These are phyloP conservation scores for Arthroderma sp. DNA, from an alignment of 2,329 filamentous ascomycete genomes.

Conservation along the genomic window DNA sequence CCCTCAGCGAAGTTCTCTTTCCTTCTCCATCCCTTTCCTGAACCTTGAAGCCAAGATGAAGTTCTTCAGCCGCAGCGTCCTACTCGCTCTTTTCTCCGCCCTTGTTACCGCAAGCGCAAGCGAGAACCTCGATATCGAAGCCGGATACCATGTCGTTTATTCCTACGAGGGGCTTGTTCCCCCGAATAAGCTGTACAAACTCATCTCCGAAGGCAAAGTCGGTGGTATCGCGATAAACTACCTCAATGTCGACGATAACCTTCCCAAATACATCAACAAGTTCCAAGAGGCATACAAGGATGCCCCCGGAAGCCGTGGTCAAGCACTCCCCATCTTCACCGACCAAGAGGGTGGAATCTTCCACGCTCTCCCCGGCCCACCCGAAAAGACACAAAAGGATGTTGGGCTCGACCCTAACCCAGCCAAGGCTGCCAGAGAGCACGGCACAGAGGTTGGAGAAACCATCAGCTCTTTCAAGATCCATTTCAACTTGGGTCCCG, in stretches of 20 bases:
- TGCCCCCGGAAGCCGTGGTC: slow-evolving; percentile 12
- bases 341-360: slow-evolving; percentile 23
- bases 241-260: slow-evolving; percentile 17
- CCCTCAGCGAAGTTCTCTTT: too few relatives aligned
- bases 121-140: slow-evolving; percentile 6
- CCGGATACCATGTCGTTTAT: slow-evolving; percentile 21
- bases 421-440: slow-evolving; percentile 10
- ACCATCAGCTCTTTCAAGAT: slow-evolving; percentile 11
- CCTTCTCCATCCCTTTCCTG: too few relatives aligned
- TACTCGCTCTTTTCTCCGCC: not conserved
- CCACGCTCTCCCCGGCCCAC: slow-evolving; percentile 14
- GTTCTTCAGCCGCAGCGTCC: not conserved
- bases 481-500: slow-evolving; percentile 19
- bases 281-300: slow-evolving; percentile 16
- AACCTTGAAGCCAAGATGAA: not conserved
- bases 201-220: slow-evolving; percentile 19
- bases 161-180: slow-evolving; percentile 19
- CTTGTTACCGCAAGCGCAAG: not conserved
- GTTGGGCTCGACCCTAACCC: slow-evolving; percentile 10
- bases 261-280: slow-evolving; percentile 12
- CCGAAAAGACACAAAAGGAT: not conserved
- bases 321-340: slow-evolving; percentile 20
- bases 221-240: slow-evolving; percentile 22
- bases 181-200: slow-evolving; percentile 14
- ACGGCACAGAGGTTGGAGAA: slow-evolving; percentile 14